A percentile compares a stretch with the other conserved stretches of the same genome.
Evolutionary conservation across 768 basidiomycete genomes (phyloP).

Genomic region (Amanita rubescens): DNA sequence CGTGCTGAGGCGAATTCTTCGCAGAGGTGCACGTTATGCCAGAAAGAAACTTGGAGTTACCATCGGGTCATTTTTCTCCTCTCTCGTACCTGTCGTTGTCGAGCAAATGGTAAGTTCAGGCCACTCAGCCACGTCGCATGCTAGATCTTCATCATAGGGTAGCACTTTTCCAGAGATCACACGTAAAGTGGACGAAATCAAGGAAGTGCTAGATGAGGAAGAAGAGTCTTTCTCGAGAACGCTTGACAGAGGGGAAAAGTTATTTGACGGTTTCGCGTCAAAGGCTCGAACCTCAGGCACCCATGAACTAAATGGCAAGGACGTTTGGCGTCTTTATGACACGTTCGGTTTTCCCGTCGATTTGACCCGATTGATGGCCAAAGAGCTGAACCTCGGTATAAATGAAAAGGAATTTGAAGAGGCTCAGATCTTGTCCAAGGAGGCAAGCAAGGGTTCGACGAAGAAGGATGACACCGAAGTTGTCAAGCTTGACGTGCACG

Average conservation of each 20-base stretch:
- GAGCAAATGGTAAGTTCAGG: slow-evolving; percentile 69
- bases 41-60: slow-evolving; percentile 90
- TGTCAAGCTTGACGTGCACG: slow-evolving; percentile 94
- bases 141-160: slow-evolving; percentile 40
- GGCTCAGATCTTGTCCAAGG: slow-evolving; percentile 83
- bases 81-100: slow-evolving; percentile 81
- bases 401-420: slow-evolving; percentile 86
- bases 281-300: slow-evolving; percentile 55
- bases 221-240: slow-evolving; percentile 98
- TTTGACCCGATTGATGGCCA: slow-evolving; percentile 94
- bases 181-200: slow-evolving; percentile 73
- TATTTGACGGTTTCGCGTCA: slow-evolving; percentile 84
- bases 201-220: slow-evolving; percentile 95
- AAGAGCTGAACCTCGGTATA: slow-evolving; percentile 78
- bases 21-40: slow-evolving; percentile 92
- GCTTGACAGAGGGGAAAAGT: slow-evolving; percentile 90
- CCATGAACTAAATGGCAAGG: slow-evolving; percentile 75
- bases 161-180: slow-evolving; percentile 89
- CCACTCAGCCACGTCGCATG: not conserved
- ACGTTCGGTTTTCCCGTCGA: slow-evolving; percentile 99
- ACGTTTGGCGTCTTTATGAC: slow-evolving; percentile 97
- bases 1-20: slow-evolving; percentile 88
- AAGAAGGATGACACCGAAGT: slow-evolving; percentile 63
- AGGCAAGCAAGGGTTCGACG: slow-evolving; percentile 79
- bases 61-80: slow-evolving; percentile 94